Conservation (phyloP, 305 asterid species). For the Solanum hybrid region DNA sequence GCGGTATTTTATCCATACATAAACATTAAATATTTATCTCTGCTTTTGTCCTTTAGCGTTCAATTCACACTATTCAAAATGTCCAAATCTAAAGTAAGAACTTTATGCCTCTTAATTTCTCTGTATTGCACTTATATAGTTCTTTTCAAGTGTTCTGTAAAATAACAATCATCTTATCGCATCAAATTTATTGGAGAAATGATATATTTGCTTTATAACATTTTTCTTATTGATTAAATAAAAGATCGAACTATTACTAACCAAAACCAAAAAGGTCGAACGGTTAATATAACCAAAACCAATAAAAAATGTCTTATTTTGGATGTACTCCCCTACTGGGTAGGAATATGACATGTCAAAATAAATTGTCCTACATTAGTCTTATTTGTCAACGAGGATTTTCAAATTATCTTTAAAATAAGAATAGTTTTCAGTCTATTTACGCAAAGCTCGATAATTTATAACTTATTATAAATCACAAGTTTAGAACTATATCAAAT, state of each 20-base stretch:
- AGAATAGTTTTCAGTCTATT: too few relatives aligned
- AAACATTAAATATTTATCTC: too few relatives aligned
- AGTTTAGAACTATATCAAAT: not conserved
- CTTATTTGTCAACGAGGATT: not conserved
- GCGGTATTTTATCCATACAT: too few relatives aligned
- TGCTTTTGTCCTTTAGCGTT: accelerated
- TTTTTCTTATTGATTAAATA: not conserved
- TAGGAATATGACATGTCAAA: not conserved
- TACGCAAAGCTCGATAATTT: not conserved
- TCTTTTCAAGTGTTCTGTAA: not conserved
- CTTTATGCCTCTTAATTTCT: not conserved
- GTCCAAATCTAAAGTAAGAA: too few relatives aligned
- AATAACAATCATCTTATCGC: not conserved
- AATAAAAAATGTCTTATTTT: not conserved
- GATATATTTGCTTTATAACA: too few relatives aligned
- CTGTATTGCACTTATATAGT: too few relatives aligned
- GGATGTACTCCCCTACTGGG: not conserved
- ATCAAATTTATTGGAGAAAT: too few relatives aligned
- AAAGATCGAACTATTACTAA: too few relatives aligned
- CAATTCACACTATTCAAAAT: not conserved
- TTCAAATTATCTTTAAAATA: not conserved
- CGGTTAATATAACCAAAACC: too few relatives aligned
- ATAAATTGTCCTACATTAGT: not conserved
- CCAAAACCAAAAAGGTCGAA: too few relatives aligned
- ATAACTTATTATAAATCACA: not conserved